A percentile compares a stretch with the other conserved stretches of the same genome.
Evolutionary conservation across 768 basidiomycete genomes (phyloP).

Genomic region (Cystobasidium tubakii): DNA sequence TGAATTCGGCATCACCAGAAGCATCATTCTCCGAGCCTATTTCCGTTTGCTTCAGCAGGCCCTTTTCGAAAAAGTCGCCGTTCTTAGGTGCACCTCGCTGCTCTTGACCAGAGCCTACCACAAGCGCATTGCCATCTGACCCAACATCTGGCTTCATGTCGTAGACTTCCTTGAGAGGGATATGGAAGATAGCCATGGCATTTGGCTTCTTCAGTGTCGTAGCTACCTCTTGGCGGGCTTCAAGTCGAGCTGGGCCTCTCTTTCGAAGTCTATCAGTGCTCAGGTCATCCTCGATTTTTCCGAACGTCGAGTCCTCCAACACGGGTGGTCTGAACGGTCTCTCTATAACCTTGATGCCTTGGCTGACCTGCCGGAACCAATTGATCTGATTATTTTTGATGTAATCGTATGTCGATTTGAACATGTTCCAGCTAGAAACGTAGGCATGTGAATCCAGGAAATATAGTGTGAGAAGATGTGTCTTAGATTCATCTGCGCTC

Average conservation of each 20-base stretch:
- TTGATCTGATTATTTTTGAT: constrained; percentile 45
- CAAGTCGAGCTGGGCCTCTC: not conserved
- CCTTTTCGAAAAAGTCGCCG: constrained; percentile 60
- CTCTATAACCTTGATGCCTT: constrained; percentile 30
- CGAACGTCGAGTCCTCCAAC: constrained; percentile 34
- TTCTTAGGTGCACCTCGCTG: constrained; percentile 44
- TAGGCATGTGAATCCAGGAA: constrained; percentile 45
- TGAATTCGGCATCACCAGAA: constrained; percentile 49
- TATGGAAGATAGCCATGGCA: constrained; percentile 96
- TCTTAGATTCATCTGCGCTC: constrained; percentile 20
- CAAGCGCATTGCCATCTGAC: constrained; percentile 60
- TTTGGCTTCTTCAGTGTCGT: constrained; percentile 78
- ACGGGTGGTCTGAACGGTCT: constrained; percentile 36
- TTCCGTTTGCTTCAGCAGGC: constrained; percentile 66
- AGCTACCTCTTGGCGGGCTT: not conserved
- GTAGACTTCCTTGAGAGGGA: constrained; percentile 79
- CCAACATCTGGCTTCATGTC: constrained; percentile 60
- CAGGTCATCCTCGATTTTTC: constrained; percentile 4
- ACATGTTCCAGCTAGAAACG: not conserved
- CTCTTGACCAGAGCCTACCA: constrained; percentile 57
- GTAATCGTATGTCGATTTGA: constrained; percentile 40
- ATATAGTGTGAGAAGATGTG: constrained; percentile 44
- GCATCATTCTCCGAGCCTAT: constrained; percentile 55
- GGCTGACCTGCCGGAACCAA: constrained; percentile 42
- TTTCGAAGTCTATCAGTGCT: not conserved